Evolutionary conservation across 1,139 yeast species (phyloP), one percentile per base, ranked within the genome.

Genomic region (Candida anutae): DNA sequence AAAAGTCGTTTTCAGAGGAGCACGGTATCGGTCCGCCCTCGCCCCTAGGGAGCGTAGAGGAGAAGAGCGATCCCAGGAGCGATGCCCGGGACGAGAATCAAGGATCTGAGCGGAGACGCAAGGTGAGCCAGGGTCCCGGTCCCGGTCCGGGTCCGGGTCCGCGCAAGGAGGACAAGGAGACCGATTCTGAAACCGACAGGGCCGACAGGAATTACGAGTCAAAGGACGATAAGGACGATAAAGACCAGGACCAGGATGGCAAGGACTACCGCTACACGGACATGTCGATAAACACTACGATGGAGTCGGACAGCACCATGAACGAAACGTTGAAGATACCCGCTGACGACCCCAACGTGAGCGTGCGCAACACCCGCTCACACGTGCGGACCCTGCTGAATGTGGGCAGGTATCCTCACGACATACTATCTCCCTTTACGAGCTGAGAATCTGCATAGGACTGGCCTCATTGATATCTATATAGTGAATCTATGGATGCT

Each of bases 391-490:
- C 34, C 12, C 38, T 31, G 36, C 42, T 34, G 38, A 39, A 38
- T 27, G 39, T 37, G 22, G 45, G 46, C 6, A 24, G 46, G 20
- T 42, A 38, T 23, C 48, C 46, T 8, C 48, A 40, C 23, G 46
- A 43, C 28, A 42, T 42, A n/a, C 36, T 43, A 6, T 39, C 39
- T 19, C 36, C 38, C 6, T 35, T 31, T 14, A 29, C 28, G 15
- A 24, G 26, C 13, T 31, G 18, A 20, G 9, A 12, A 13, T 18
- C n/a, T n/a, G n/a, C n/a, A n/a, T n/a, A n/a, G n/a, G n/a, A n/a
- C n/a, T n/a, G n/a, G n/a, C n/a, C n/a, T n/a, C n/a, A n/a, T n/a
- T n/a, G n/a, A n/a, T n/a, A n/a, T n/a, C n/a, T n/a, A n/a, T n/a
- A n/a, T n/a, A n/a, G n/a, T n/a, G n/a, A n/a, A n/a, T n/a, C n/a